These are phyloP conservation scores for Mycena venus DNA, from an alignment of 768 basidiomycete genomes.

Conservation along the genomic window DNA sequence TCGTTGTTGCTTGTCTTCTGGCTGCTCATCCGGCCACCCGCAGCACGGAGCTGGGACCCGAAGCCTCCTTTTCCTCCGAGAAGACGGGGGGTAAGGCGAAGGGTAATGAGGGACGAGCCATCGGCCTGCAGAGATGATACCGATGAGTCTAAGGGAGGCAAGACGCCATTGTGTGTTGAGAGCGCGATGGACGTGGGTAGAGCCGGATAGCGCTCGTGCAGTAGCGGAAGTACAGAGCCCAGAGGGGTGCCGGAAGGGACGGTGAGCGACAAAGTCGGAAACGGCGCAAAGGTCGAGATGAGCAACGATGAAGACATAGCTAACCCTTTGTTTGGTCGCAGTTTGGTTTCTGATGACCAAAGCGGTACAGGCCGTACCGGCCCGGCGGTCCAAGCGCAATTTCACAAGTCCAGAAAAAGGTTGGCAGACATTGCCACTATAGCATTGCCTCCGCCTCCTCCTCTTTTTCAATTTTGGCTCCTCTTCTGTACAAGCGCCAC, in stretches of 20 bases:
- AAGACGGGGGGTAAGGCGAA: conserved; percentile 82
- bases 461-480: too few species aligned
- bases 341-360: background rate
- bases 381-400: background rate
- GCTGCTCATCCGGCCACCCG: conserved; percentile 97
- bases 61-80: conserved; percentile 98
- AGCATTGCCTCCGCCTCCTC: too few species aligned
- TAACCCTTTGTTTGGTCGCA: background rate
- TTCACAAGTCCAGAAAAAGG: too few species aligned
- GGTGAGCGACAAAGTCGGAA: conserved; percentile 66
- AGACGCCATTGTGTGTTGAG: conserved; percentile 53
- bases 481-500: too few species aligned
- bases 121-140: conserved; percentile 42
- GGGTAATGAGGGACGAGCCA: conserved; percentile 61
- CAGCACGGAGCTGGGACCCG: conserved; percentile 95
- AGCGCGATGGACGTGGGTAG: conserved; percentile 61
- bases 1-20: conserved; percentile 97
- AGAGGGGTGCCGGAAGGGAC: conserved; percentile 57
- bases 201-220: conserved; percentile 61
- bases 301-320: conserved; percentile 51
- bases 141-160: conserved; percentile 51
- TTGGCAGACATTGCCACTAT: too few species aligned
- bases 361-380: background rate
- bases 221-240: conserved; percentile 55
- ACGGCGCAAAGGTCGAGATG: conserved; percentile 72